Evolutionary conservation across 805 yeast species (phyloP).

Genomic region (Spathaspora sp.): DNA sequence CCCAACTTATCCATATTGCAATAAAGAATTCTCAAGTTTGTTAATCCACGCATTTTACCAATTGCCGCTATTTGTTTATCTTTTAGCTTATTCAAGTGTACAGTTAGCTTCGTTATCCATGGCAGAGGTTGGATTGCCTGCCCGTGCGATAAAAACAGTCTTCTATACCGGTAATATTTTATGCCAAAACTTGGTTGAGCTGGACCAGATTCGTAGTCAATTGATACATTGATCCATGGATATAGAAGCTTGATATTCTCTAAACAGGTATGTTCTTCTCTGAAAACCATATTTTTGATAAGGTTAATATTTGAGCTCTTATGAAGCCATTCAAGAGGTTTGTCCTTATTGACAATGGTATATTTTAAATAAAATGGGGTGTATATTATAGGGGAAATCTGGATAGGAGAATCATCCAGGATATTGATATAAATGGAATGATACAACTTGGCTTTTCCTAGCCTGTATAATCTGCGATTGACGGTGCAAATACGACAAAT

Average conservation of each 20-base stretch:
- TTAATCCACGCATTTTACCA: not conserved
- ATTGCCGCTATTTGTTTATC: not conserved
- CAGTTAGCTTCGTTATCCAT: not conserved
- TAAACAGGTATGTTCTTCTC: not conserved
- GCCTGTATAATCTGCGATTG: not conserved
- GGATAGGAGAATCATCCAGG: not conserved
- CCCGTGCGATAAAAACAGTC: too few relatives aligned
- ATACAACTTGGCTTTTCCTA: not conserved
- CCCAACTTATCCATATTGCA: not conserved
- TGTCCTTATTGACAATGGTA: not conserved
- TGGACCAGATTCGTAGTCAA: too few relatives aligned
- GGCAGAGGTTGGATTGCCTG: not conserved
- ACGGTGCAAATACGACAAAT: not conserved
- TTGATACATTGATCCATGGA: not conserved
- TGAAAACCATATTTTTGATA: not conserved
- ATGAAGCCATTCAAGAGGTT: not conserved
- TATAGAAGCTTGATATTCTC: not conserved
- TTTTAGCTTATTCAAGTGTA: not conserved
- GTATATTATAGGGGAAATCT: not conserved
- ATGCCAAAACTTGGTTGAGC: too few relatives aligned
- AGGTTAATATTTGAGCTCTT: not conserved
- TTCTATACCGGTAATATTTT: too few relatives aligned
- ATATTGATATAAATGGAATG: not conserved
- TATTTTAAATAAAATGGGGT: not conserved
- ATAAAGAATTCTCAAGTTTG: not conserved